phyloP scores from a whole-genome alignment of 148 eudicot species.

The Persicaria maculosa region DNA sequence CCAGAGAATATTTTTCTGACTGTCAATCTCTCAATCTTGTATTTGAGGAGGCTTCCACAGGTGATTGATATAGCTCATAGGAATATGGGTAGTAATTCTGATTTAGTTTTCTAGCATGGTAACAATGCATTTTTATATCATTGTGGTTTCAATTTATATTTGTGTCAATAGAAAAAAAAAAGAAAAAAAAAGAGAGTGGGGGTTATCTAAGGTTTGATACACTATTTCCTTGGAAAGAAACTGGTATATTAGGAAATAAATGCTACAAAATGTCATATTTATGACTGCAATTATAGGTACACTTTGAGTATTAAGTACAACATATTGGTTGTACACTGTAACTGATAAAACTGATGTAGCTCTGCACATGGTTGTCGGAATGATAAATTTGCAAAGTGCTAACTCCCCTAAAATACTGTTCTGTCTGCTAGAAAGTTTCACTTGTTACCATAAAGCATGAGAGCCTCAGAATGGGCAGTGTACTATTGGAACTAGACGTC shows the following conservation, averaged over 20 bases:
- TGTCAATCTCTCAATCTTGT: slow-evolving; percentile 61
- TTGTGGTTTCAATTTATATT: neutral
- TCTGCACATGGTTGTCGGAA: neutral
- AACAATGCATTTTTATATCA: neutral
- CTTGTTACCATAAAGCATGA: neutral
- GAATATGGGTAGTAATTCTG: neutral
- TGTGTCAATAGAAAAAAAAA: neutral
- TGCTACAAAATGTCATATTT: neutral
- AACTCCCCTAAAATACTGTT: neutral
- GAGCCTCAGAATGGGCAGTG: neutral
- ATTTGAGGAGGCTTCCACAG: slow-evolving; percentile 64
- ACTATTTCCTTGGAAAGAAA: neutral
- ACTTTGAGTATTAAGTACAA: neutral
- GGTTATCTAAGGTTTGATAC: neutral
- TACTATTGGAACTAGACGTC: neutral
- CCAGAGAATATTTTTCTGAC: slow-evolving; percentile 72
- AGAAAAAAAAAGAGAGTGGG: neutral
- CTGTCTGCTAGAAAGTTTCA: neutral
- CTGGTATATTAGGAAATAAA: neutral
- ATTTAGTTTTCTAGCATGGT: neutral
- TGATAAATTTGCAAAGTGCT: neutral
- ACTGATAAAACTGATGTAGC: neutral
- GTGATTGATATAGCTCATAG: slow-evolving; percentile 17
- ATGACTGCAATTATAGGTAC: neutral
- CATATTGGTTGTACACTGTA: neutral